Evolutionary conservation across 768 basidiomycete genomes (phyloP), one percentile per base, ranked within the genome.

Genomic region (Pulveroboletus sp.): DNA sequence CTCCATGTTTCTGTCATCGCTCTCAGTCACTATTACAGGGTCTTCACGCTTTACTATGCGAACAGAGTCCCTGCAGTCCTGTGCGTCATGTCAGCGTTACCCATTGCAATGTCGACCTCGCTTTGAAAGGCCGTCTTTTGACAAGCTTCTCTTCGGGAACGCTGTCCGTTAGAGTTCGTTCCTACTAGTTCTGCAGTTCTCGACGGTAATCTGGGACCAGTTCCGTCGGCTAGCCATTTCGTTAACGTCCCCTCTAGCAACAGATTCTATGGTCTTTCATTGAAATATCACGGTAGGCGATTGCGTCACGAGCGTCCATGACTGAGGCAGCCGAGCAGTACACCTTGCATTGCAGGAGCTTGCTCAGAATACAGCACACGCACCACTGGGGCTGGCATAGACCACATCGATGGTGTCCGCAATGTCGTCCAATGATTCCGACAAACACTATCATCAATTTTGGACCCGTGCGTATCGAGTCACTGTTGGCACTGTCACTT

Each of bases 321-420:
- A 74, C 49, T 76, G 76, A 15, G 80, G 81, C 11, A 96, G 67
- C 38, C 73, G 72, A 21, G 78, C 68, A 40, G 76, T 21, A 80
- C 74, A 17, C 78, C 76, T 12, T 70, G 61, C 10, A 66, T 33
- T 68, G 73, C 44, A 86, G 65, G 62, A 85, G 89, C 14, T 57
- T 49, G 6, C 67, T 49, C 36, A 21, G 76, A 73, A 58, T 81
- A 81, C 6, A 94, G 69, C 4, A 93, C 71, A 11, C 89, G 21
- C 21, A 31, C 5, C 89, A 56, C 82, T 82, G 1, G 78, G 79
- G 35, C 72, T 76, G 7, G 82, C 77, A 60, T 91, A 95, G 2
- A 98, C 77, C 5, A 85, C 85, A 33, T 97, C 93, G 49, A 97
- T 79, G 50, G 96, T 79, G 61, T 99, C 96, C 11, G 90, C 89